Percentiles rank a stretch among this genome's conserved stretches.
Evolutionary conservation across 2,329 filamentous ascomycete species (phyloP).

Genomic region (Fusarium poae): DNA sequence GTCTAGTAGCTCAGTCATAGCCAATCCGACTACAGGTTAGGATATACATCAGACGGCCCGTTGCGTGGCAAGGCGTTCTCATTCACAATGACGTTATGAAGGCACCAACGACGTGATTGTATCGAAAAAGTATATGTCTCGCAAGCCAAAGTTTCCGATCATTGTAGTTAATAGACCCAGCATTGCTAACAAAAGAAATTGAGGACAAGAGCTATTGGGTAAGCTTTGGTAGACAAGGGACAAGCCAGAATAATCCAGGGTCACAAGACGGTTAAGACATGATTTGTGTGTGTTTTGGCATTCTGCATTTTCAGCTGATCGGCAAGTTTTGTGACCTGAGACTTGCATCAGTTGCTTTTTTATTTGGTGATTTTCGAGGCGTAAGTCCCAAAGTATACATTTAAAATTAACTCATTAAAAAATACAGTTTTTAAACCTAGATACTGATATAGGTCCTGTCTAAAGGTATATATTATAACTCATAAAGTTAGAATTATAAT

Average conservation of each 20-base stretch:
- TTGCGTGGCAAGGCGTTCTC: constrained; percentile 1
- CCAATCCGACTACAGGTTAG: background rate
- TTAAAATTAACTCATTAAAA: no score
- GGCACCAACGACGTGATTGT: no score
- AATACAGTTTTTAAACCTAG: no score
- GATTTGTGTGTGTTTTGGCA: background rate
- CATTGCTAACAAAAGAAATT: fast-evolving
- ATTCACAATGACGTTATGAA: background rate
- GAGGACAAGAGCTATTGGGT: no score
- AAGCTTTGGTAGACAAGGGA: background rate
- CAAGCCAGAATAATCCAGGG: background rate
- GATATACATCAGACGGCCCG: constrained; percentile 27
- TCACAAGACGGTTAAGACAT: background rate
- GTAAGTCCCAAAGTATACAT: no score
- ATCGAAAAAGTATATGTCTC: background rate
- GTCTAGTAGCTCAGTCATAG: background rate
- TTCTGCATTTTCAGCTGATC: no score
- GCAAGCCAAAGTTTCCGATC: fast-evolving
- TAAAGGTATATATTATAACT: no score
- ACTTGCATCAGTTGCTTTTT: background rate
- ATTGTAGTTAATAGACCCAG: fast-evolving
- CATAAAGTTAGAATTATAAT: no score
- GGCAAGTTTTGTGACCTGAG: fast-evolving
- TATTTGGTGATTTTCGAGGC: no score
- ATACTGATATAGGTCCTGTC: no score